A percentile compares a stretch with the other conserved stretches of the same genome.
Evolutionary conservation across 192 early-diverging fungal genomes (phyloP).

Genomic region (Linnemannia elongata): DNA sequence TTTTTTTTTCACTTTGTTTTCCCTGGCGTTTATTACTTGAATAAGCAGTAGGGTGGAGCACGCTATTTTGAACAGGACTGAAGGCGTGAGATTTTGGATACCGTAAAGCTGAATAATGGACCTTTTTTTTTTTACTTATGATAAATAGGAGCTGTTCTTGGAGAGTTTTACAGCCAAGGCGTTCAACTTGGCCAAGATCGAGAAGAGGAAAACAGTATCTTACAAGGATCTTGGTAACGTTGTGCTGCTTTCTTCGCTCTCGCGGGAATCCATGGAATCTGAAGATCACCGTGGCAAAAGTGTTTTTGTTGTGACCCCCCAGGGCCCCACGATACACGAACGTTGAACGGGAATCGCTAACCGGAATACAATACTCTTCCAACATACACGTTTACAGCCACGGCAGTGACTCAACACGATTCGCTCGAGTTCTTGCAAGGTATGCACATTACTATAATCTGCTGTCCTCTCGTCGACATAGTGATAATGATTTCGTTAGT

Average conservation of each 20-base stretch:
- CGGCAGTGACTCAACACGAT: constrained; percentile 49
- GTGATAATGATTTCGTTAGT: no score
- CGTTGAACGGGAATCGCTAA: background rate
- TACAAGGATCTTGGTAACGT: constrained; percentile 82
- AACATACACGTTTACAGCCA: constrained; percentile 6
- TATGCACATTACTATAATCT: background rate
- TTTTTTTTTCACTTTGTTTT: background rate
- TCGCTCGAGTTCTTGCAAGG: constrained; percentile 56
- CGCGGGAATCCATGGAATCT: background rate
- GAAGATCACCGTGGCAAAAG: background rate
- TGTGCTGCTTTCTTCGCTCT: background rate
- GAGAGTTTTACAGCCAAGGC: constrained; percentile 75
- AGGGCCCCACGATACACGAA: background rate
- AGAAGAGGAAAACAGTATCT: constrained; percentile 79
- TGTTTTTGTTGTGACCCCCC: background rate
- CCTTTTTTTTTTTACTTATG: background rate
- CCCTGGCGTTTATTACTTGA: background rate
- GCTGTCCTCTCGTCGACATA: background rate
- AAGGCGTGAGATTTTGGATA: background rate
- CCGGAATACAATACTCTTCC: background rate
- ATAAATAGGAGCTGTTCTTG: constrained; percentile 74
- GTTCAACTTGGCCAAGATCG: constrained; percentile 69
- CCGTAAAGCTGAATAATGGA: background rate
- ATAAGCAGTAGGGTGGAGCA: background rate
- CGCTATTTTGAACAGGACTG: background rate